Evolutionary conservation across 768 basidiomycete species (phyloP), one percentile per base, ranked within the genome.

Genomic region (Lactifluus piperatus): DNA sequence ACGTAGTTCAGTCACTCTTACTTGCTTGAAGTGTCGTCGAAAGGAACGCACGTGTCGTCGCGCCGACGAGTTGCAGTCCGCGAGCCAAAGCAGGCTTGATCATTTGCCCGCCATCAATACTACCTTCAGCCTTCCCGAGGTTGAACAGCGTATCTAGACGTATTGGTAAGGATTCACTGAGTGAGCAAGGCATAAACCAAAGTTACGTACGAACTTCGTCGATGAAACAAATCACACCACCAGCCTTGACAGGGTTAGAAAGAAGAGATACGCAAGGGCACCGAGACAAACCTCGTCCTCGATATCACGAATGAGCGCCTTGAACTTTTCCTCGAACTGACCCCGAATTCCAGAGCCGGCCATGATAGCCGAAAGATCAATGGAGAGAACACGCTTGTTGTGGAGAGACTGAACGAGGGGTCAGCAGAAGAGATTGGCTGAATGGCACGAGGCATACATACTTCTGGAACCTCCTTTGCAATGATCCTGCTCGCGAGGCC

Each of bases 321-420:
- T 94, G 79, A 94, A 94, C 65, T 92, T 92, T 70, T 91, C 91
- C 65, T 97, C 93, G 54, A 94, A 94, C 65, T 93, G 89, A 2
- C 93, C 93, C 43, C 93, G 83, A 53, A 95, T 88, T 0, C 92
- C 91, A 1, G 92, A 91, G 1, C 93, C 93, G 7, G 91, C 93
- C 74, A 94, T 80, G 24, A 95, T 81, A 1, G 85, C 82, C 0
- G 91, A 79, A 2, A 95, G 77, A 69, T 94, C 93, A 54, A 95
- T 80, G 0, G 93, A 84, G 0, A 95, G 79, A 0, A 97, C 88
- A n/a, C 88, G 82, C 69, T 94, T 95, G 66, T 86, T 74, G 60
- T 92, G 87, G 10, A 95, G 74, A 8, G 91, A 91, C 90, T 91
- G 57, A 54, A 1, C 3, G 36, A 53, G 11, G 8, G n/a, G 45